Evolutionary conservation across 2,329 filamentous ascomycete genomes (phyloP).

Genomic region (Cladosporium sp.): DNA sequence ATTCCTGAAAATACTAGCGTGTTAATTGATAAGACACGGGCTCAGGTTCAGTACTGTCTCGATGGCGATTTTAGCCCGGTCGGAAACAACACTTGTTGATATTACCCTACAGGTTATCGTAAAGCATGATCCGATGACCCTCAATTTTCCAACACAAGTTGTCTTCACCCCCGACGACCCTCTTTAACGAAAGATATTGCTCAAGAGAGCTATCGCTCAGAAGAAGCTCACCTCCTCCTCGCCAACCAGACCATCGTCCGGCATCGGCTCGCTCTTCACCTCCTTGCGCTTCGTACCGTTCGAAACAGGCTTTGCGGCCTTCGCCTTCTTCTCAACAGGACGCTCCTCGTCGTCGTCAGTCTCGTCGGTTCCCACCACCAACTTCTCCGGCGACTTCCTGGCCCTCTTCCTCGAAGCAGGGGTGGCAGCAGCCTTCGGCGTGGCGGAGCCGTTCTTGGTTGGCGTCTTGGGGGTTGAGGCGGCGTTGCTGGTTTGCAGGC

Average conservation of each 20-base stretch:
- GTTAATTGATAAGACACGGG: no score
- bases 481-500: conserved; percentile 1
- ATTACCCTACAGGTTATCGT: no score
- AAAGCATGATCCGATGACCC: no score
- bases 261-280: background rate
- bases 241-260: background rate
- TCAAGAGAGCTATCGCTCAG: background rate
- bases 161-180: background rate
- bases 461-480: background rate
- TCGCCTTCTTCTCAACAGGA: conserved; percentile 2
- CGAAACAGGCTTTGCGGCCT: background rate
- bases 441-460: background rate
- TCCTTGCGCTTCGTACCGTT: background rate
- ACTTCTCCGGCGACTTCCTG: conserved; percentile 13
- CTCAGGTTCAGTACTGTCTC: no score
- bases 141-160: background rate
- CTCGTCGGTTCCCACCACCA: conserved; percentile 6
- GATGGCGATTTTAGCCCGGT: no score
- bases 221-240: conserved; percentile 10
- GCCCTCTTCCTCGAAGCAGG: conserved; percentile 17
- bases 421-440: background rate
- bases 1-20: no score
- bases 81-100: background rate
- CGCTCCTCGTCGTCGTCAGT: background rate
- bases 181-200: background rate